Conservation (phyloP, 2,329 filamentous ascomycete species). For the Colletotrichum tofieldiae region DNA sequence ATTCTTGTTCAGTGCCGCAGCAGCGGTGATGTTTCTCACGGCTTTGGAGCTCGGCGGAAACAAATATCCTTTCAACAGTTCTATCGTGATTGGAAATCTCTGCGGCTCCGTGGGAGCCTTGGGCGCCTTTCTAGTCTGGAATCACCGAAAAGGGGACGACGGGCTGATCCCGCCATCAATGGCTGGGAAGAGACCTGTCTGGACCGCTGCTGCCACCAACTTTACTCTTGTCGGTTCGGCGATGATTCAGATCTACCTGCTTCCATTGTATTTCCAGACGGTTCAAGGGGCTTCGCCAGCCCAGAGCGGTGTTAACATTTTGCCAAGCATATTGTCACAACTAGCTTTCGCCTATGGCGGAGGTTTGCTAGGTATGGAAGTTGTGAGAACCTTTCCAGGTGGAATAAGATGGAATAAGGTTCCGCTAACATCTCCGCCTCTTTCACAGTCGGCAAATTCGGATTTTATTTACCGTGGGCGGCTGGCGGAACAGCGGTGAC, state of each 20-base stretch:
- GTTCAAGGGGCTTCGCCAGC: slow-evolving; percentile 46
- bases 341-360: slow-evolving; percentile 44
- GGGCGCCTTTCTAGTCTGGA: slow-evolving; percentile 46
- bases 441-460: slow-evolving; percentile 35
- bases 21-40: slow-evolving; percentile 52
- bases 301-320: slow-evolving; percentile 53
- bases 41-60: slow-evolving; percentile 53
- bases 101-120: slow-evolving; percentile 44
- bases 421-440: neutral
- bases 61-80: slow-evolving; percentile 48
- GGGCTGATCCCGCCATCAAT: slow-evolving; percentile 47
- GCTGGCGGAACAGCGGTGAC: slow-evolving; percentile 32
- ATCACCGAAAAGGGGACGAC: slow-evolving; percentile 46
- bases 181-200: slow-evolving; percentile 42
- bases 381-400: neutral
- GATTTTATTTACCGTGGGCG: slow-evolving; percentile 44
- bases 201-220: slow-evolving; percentile 58
- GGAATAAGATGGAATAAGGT: neutral
- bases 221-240: slow-evolving; percentile 48
- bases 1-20: slow-evolving; percentile 48
- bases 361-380: slow-evolving; percentile 47
- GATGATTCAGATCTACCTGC: slow-evolving; percentile 47
- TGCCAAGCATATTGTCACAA: slow-evolving; percentile 50
- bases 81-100: slow-evolving; percentile 46
- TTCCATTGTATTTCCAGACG: slow-evolving; percentile 58